Conservation (phyloP, 345 rosid species). For the Reutealis trisperma region DNA sequence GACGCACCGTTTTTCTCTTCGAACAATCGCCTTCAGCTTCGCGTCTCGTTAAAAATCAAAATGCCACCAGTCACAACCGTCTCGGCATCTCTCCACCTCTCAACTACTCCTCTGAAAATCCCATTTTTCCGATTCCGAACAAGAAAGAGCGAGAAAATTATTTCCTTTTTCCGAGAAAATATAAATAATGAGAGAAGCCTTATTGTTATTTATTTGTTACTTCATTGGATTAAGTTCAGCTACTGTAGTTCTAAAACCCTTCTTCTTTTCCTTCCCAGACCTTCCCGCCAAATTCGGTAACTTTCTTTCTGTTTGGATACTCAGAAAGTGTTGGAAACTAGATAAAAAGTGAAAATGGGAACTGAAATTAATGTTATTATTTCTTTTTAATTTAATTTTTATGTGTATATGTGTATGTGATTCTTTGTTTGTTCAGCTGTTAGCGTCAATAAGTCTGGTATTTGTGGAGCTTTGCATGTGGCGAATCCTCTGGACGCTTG, state of each 20-base stretch:
- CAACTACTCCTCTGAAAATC: background rate
- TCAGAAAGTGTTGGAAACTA: conserved; percentile 10
- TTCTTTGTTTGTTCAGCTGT: conserved; percentile 34
- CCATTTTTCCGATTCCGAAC: background rate
- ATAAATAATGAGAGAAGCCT: conserved; percentile 28
- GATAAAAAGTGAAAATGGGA: background rate
- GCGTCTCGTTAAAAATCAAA: no score
- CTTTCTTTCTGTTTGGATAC: conserved; percentile 16
- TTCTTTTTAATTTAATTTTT: background rate
- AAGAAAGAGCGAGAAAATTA: background rate
- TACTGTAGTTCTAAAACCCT: conserved; percentile 51
- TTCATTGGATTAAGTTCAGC: conserved; percentile 35
- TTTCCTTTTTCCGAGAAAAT: background rate
- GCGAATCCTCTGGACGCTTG: conserved; percentile 68
- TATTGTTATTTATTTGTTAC: conserved; percentile 22
- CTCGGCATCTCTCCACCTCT: background rate
- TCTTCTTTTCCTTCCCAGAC: conserved; percentile 52
- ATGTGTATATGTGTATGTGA: background rate
- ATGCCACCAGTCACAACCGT: no score
- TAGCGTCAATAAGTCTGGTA: conserved; percentile 34
- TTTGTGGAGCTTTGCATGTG: conserved; percentile 62
- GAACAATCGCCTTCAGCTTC: no score
- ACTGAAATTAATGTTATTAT: background rate
- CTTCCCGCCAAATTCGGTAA: conserved; percentile 81
- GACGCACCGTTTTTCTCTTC: background rate